A percentile compares a stretch with the other conserved stretches of the same genome.
These are phyloP conservation scores for Magnaporthiopsis incrustans DNA, from an alignment of 2,329 filamentous ascomycete genomes.

Conservation along the genomic window DNA sequence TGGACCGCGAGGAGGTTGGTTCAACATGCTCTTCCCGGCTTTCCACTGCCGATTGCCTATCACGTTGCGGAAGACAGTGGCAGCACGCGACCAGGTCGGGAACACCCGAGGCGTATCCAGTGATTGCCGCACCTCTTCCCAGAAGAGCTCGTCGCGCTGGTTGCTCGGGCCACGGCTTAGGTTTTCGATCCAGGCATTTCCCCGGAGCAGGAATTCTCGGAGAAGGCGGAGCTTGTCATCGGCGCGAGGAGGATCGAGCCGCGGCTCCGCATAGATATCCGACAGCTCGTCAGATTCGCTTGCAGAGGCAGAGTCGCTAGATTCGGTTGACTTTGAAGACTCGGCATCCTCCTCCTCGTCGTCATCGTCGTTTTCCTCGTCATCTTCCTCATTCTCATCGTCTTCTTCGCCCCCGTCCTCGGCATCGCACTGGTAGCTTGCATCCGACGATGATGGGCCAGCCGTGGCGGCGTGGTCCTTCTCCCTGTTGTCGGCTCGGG, in stretches of 20 bases:
- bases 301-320: background rate
- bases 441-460: background rate
- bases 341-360: background rate
- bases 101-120: background rate
- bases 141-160: constrained; percentile 1
- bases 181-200: background rate
- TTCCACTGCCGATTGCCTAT: background rate
- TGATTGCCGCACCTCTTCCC: background rate
- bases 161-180: background rate
- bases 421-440: background rate
- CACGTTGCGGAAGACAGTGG: background rate
- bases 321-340: background rate
- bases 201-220: background rate
- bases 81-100: background rate
- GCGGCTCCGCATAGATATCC: background rate
- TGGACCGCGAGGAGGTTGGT: background rate
- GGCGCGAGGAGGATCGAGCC: background rate
- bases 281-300: background rate
- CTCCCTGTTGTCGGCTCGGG: background rate
- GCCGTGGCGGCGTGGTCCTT: no score
- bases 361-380: background rate
- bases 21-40: background rate
- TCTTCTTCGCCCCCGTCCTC: background rate
- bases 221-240: background rate
- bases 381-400: background rate